Evolutionary conservation across 2,329 filamentous ascomycete genomes (phyloP).

Genomic region (Coccinonectria pachysandricola): DNA sequence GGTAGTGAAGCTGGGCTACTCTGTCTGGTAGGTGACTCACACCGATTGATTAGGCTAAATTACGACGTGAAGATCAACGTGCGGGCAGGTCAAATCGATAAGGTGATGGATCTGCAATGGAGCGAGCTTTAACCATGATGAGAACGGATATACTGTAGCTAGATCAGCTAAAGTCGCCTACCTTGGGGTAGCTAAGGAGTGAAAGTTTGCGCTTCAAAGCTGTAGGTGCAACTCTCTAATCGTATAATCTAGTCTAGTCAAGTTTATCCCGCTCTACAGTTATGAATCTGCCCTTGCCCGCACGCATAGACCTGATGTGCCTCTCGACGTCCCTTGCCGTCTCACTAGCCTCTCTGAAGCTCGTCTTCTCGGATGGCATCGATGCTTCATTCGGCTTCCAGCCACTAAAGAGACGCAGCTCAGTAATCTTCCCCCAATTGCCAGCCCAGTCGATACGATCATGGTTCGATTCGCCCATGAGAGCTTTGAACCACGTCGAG

Average conservation of each 20-base stretch:
- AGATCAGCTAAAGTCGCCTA: too few relatives aligned
- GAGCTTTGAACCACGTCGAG: constrained; percentile 40
- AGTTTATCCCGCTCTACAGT: constrained; percentile 34
- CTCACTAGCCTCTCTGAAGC: constrained; percentile 25
- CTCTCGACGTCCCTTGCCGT: constrained; percentile 35
- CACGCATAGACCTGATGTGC: constrained; percentile 34
- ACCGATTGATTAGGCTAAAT: too few relatives aligned
- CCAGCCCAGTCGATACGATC: constrained; percentile 44
- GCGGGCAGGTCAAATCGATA: too few relatives aligned
- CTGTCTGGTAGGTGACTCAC: too few relatives aligned
- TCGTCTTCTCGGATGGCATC: constrained; percentile 21
- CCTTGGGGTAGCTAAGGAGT: too few relatives aligned
- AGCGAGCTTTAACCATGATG: too few relatives aligned
- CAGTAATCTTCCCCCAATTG: constrained; percentile 42
- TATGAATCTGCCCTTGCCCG: constrained; percentile 38
- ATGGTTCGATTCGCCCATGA: constrained; percentile 31
- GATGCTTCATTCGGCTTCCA: constrained; percentile 28
- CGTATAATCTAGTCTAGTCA: constrained; percentile 14
- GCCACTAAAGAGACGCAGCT: constrained; percentile 35
- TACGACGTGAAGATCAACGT: too few relatives aligned
- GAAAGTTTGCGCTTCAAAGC: too few relatives aligned
- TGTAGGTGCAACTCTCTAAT: too few relatives aligned
- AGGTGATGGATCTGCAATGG: too few relatives aligned
- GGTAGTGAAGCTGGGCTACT: too few relatives aligned
- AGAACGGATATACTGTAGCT: too few relatives aligned